phyloP scores from a whole-genome alignment of 371 early-diverging fungal genomes.

The Basidiobolus meristosporus region DNA sequence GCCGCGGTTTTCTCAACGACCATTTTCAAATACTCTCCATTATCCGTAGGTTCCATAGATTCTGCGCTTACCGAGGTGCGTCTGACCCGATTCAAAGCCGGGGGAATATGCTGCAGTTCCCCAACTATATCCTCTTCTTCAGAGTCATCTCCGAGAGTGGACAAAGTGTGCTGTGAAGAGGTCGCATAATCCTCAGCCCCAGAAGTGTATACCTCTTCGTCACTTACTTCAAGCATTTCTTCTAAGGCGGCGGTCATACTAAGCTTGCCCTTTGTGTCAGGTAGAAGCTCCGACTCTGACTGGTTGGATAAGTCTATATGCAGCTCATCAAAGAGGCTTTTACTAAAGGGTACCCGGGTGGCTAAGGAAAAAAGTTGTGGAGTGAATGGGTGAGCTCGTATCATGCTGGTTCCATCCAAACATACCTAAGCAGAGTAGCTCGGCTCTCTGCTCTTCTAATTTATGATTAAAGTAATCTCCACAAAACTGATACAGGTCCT shows the following conservation, averaged over 20 bases:
- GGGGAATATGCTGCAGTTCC: slow-evolving; percentile 20
- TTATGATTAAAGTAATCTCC: slow-evolving; percentile 69
- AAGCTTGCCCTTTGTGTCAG: no score
- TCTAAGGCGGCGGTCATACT: no score
- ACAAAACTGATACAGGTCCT: slow-evolving; percentile 80
- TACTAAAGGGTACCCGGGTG: slow-evolving; percentile 20
- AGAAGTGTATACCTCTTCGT: no score
- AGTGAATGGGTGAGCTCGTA: background rate
- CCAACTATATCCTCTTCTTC: no score
- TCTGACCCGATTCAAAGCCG: slow-evolving; percentile 45
- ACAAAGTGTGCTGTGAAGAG: no score
- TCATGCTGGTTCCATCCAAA: background rate
- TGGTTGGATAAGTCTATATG: no score
- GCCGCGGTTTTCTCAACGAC: slow-evolving; percentile 73
- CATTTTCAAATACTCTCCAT: slow-evolving; percentile 54
- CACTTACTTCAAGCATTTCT: no score
- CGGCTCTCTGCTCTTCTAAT: slow-evolving; percentile 39
- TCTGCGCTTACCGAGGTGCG: slow-evolving; percentile 93
- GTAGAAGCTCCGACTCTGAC: no score
- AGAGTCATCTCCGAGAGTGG: no score
- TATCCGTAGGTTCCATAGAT: slow-evolving; percentile 80
- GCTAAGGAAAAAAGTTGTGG: background rate
- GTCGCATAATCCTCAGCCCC: no score
- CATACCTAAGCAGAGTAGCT: slow-evolving; percentile 19
- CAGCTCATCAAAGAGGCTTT: no score